Evolutionary conservation across 164 flowering plant genomes (phyloP), one percentile per base, ranked within the genome.

Genomic region (Umbilicus rupestris): DNA sequence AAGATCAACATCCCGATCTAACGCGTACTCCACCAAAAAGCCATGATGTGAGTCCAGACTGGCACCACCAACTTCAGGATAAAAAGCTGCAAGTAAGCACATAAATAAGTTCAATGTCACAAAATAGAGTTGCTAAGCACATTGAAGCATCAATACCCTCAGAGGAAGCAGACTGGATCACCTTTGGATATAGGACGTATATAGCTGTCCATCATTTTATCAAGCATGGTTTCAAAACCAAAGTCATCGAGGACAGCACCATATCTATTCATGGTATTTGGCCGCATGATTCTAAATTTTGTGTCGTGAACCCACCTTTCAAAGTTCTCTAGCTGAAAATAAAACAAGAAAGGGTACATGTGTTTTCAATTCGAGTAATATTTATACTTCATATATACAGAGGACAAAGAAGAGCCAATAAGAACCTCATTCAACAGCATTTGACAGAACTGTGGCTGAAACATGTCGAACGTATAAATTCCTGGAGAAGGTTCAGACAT

Each of bases 171-270:
- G 7, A 66, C 66, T 33, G 15, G 33, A 64, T 62, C 74, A 90
- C 98, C 90, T 81, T 64, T 82, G 46, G 97, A 80, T 24, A 94
- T 74, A 33, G 96, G 97, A 49, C 90, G 84, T 71, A 93, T 69
- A 52, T 79, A 90, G 64, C 85, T 89, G 46, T 82, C 85, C 89
- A 88, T 80, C 69, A 94, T 76, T 76, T 86, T 86, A 62, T 85
- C 82, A 74, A 94, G 97, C 97, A 91, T 89, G 66, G 79, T 71
- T 73, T 89, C 92, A 66, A 94, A 70, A 39, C 98, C 98, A 84
- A 94, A 94, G 79, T 94, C 98, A 82, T 94, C 98, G 73, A 94
- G 96, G 77, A 94, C 97, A 65, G 84, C 93, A 66, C 98, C 98
- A 78, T 71, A 91, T 71, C 82, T 85, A 69, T 91, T 94, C 98